A percentile compares a stretch with the other conserved stretches of the same genome.
phyloP scores from a whole-genome alignment of 441 rosid species.

The Rhodomyrtus psidioides region DNA sequence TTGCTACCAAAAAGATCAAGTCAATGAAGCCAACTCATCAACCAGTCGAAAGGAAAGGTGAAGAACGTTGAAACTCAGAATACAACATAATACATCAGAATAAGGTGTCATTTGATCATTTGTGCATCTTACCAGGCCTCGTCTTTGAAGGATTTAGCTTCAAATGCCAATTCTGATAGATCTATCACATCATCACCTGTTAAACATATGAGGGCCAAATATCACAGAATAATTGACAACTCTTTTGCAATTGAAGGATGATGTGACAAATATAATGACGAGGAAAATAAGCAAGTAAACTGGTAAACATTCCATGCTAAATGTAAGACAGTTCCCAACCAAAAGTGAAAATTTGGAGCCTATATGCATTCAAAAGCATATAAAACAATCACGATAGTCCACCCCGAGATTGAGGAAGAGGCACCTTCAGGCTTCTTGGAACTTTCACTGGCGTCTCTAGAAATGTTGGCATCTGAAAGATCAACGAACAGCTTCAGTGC shows the following conservation, averaged over 20 bases:
- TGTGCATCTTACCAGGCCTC: slow-evolving; percentile 38
- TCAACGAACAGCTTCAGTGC: slow-evolving; percentile 27
- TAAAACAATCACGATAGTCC: not conserved
- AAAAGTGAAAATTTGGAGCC: not conserved
- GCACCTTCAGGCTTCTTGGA: slow-evolving; percentile 35
- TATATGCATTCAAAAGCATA: not conserved
- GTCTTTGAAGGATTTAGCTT: slow-evolving; percentile 53
- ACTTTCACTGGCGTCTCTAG: slow-evolving; percentile 9
- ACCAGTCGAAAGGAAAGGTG: not conserved
- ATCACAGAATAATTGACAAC: not conserved
- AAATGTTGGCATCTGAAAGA: slow-evolving; percentile 22
- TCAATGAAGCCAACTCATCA: not conserved
- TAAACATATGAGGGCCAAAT: not conserved
- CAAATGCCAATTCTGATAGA: slow-evolving; percentile 44
- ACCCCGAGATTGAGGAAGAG: not conserved
- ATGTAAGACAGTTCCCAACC: not conserved
- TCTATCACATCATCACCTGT: slow-evolving; percentile 34
- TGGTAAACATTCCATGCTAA: not conserved
- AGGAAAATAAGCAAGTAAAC: not conserved
- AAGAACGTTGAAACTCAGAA: not conserved
- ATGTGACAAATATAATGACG: not conserved
- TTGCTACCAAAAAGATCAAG: not conserved
- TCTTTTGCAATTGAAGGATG: not conserved
- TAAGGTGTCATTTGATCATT: not conserved
- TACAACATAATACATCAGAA: not conserved